Percentiles rank a stretch among this genome's conserved stretches.
These are phyloP conservation scores for Piper betle DNA, from an alignment of 164 flowering plant genomes.

Conservation along the genomic window DNA sequence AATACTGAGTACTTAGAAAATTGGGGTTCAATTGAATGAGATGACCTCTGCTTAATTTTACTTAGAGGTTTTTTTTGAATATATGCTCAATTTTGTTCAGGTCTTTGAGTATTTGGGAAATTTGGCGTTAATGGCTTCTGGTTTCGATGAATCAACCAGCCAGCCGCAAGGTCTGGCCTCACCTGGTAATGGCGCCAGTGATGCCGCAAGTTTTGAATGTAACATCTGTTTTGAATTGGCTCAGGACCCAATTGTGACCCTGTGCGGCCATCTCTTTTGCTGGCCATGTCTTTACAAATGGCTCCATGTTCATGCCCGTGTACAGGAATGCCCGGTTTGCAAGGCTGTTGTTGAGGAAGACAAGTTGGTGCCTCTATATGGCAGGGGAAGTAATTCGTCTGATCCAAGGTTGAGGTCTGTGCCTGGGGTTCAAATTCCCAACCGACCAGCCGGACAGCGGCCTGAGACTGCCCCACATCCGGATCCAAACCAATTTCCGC, in stretches of 20 bases:
- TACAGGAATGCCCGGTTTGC: constrained; percentile 69
- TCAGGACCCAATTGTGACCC: constrained; percentile 72
- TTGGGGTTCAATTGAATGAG: background rate
- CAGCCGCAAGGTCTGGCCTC: constrained; percentile 30
- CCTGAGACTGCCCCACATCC: constrained; percentile 58
- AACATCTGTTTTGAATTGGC: constrained; percentile 72
- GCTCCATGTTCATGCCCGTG: constrained; percentile 53
- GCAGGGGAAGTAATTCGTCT: constrained; percentile 43
- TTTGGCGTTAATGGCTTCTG: constrained; percentile 9
- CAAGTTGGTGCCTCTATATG: constrained; percentile 67
- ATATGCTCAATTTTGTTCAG: background rate
- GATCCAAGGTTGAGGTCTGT: constrained; percentile 59
- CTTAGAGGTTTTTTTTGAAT: background rate
- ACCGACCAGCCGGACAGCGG: constrained; percentile 63
- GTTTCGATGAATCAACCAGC: constrained; percentile 35
- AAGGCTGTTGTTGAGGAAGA: constrained; percentile 64
- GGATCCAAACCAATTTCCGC: constrained; percentile 23
- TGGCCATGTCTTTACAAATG: constrained; percentile 81
- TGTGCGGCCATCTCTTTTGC: constrained; percentile 70
- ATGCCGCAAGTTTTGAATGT: constrained; percentile 58
- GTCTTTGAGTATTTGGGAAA: background rate
- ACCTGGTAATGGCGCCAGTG: constrained; percentile 25
- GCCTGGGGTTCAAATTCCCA: constrained; percentile 49
- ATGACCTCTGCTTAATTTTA: too few relatives aligned
- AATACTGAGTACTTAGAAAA: too few relatives aligned